phyloP scores from a whole-genome alignment of 257 asterid species.

The Solanum pennellii region DNA sequence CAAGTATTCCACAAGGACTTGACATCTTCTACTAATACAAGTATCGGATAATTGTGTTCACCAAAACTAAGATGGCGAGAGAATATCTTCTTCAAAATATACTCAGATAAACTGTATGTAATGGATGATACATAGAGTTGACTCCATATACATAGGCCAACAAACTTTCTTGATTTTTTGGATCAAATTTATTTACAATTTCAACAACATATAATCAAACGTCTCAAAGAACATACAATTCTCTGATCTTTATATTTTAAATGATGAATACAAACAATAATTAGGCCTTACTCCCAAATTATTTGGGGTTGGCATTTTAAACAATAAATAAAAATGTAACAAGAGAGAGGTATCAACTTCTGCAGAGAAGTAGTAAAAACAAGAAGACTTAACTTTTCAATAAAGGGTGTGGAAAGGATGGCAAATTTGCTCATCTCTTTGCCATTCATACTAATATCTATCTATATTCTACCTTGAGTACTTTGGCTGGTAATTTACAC shows the following conservation, averaged over 20 bases:
- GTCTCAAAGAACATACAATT: not conserved
- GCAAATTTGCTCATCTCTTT: conserved; percentile 33
- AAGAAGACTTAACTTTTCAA: not conserved
- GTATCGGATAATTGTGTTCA: not conserved
- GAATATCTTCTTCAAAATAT: not conserved
- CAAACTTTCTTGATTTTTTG: not conserved
- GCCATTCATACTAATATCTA: conserved; percentile 13
- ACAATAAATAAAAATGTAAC: not conserved
- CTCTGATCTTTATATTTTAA: not conserved
- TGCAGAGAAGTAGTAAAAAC: not conserved
- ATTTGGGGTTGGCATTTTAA: not conserved
- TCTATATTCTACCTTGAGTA: conserved; percentile 24
- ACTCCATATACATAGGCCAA: not conserved
- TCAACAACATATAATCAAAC: not conserved
- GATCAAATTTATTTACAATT: not conserved
- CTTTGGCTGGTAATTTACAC: conserved; percentile 10
- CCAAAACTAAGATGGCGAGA: not conserved
- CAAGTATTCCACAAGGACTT: not conserved
- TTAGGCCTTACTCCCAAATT: not conserved
- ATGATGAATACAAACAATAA: not conserved
- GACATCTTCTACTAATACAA: not conserved
- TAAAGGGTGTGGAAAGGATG: conserved; percentile 35
- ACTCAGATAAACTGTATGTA: not conserved
- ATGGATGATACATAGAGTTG: not conserved
- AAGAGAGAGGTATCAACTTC: not conserved